phyloP scores from a whole-genome alignment of 2,329 filamentous ascomycete genomes.

The Fonsecaea monophora region DNA sequence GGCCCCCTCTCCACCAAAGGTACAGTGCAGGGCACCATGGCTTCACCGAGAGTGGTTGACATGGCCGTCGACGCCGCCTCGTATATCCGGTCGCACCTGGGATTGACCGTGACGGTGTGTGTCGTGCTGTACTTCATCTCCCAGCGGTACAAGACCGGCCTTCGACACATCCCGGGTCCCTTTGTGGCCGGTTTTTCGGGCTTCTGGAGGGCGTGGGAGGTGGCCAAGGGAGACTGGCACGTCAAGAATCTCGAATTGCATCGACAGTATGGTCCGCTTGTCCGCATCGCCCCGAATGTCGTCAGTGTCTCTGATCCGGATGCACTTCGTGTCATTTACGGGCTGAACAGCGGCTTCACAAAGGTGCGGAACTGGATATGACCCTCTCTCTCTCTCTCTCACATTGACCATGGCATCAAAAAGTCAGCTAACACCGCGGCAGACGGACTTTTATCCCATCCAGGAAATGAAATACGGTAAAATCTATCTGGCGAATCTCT shows the following conservation, averaged over 20 bases:
- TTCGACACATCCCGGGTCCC: slow-evolving; percentile 63
- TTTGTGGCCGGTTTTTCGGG: slow-evolving; percentile 71
- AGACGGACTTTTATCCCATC: slow-evolving; percentile 15
- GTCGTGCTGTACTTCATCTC: neutral
- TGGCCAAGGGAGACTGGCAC: slow-evolving; percentile 48
- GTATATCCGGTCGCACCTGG: neutral
- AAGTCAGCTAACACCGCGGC: neutral
- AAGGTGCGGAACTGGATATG: slow-evolving; percentile 11
- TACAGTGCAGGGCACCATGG: slow-evolving; percentile 1
- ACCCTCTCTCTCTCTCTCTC: neutral
- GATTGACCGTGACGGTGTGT: neutral
- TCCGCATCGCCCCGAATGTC: slow-evolving; percentile 32
- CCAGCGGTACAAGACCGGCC: slow-evolving; percentile 10
- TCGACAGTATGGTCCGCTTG: slow-evolving; percentile 27
- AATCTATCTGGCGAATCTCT: slow-evolving; percentile 21
- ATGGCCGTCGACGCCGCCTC: neutral
- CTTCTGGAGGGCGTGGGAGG: slow-evolving; percentile 65
- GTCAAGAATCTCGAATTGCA: slow-evolving; percentile 24
- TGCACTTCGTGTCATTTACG: slow-evolving; percentile 26
- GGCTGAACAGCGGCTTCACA: slow-evolving; percentile 19
- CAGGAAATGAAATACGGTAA: slow-evolving; percentile 10
- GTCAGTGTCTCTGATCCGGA: slow-evolving; percentile 29
- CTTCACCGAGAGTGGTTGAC: slow-evolving; percentile 3
- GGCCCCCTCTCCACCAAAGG: neutral
- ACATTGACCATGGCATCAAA: neutral